These are phyloP conservation scores for Penicillium robsamsonii DNA, from an alignment of 495 filamentous ascomycete genomes.

Conservation along the genomic window DNA sequence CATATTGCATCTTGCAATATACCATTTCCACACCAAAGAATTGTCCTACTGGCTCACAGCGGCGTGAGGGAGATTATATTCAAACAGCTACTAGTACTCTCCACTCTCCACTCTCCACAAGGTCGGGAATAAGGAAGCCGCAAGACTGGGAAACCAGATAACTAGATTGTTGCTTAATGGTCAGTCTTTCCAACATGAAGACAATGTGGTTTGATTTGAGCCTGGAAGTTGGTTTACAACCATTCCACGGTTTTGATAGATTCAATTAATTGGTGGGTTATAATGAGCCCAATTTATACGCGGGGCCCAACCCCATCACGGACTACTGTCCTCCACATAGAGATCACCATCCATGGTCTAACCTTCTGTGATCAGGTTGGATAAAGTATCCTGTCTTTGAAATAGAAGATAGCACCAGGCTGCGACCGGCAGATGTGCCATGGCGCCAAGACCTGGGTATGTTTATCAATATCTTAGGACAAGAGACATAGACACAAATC, in stretches of 20 bases:
- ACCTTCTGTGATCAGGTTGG: not conserved
- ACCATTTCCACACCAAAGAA: not conserved
- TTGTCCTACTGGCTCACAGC: not conserved
- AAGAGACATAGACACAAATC: not conserved
- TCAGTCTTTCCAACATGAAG: not conserved
- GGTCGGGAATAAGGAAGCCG: not conserved
- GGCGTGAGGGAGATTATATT: no score
- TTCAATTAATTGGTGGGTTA: slow-evolving; percentile 1
- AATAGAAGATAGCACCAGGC: not conserved
- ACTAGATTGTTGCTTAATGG: no score
- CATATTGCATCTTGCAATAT: not conserved
- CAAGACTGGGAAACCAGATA: not conserved
- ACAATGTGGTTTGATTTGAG: not conserved
- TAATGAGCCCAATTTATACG: slow-evolving; percentile 5
- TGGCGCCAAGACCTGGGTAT: not conserved
- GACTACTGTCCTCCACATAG: slow-evolving; percentile 18
- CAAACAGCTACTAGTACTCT: not conserved
- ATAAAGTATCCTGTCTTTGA: not conserved
- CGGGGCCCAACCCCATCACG: slow-evolving; percentile 3
- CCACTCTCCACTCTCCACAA: not conserved
- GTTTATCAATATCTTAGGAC: not conserved
- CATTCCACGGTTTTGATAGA: slow-evolving; percentile 1
- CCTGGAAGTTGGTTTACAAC: not conserved
- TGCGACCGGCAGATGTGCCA: not conserved
- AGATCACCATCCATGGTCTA: not conserved